Evolutionary conservation across 768 basidiomycete species (phyloP).

Genomic region (Lyophyllum atratum): DNA sequence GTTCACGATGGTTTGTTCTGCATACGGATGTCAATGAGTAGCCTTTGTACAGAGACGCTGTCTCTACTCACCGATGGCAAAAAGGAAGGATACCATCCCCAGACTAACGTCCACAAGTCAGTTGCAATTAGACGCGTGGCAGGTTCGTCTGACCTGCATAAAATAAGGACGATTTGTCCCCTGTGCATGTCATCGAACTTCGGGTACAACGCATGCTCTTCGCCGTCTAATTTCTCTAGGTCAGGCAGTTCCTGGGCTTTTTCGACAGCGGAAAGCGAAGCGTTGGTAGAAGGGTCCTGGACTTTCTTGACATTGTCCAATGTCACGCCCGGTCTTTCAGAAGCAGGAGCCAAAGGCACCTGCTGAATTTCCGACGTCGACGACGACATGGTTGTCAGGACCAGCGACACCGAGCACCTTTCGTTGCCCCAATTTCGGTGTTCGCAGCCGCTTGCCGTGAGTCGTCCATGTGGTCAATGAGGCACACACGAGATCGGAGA

Average conservation of each 20-base stretch:
- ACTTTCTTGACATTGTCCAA: neutral
- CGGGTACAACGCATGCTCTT: neutral
- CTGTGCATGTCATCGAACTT: conserved; percentile 18
- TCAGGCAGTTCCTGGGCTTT: neutral
- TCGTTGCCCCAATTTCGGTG: neutral
- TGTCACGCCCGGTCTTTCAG: neutral
- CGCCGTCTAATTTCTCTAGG: neutral
- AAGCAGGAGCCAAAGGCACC: neutral
- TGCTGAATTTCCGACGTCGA: neutral
- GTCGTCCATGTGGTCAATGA: neutral
- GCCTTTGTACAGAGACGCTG: neutral
- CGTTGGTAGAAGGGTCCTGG: neutral
- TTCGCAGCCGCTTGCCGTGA: neutral
- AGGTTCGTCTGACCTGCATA: conserved; percentile 7
- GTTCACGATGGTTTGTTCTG: conserved; percentile 28
- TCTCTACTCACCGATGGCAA: conserved; percentile 13
- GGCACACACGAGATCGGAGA: neutral
- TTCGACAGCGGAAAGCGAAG: neutral
- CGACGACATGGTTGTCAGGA: neutral
- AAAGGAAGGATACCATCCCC: conserved; percentile 15
- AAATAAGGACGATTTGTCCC: conserved; percentile 10
- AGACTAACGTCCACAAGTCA: conserved; percentile 2
- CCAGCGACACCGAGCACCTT: neutral
- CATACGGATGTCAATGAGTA: neutral
- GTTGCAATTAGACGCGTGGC: neutral